Conservation (phyloP, 2,329 filamentous ascomycete genomes). For the Knufia fluminis region DNA sequence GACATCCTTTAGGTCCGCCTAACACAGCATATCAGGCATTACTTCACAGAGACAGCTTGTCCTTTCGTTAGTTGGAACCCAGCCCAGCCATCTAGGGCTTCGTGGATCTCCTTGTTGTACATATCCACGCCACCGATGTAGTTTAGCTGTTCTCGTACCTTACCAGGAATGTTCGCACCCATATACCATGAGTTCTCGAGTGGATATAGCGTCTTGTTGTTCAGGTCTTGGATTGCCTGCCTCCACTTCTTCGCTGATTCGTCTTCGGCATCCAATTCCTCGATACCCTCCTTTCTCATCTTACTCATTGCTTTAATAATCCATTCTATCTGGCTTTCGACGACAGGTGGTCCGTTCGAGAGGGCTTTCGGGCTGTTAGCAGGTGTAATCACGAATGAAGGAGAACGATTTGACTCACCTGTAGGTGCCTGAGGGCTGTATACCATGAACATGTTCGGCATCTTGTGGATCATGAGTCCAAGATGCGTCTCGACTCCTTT, state of each 20-base stretch:
- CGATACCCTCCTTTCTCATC: constrained; percentile 27
- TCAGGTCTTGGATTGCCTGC: constrained; percentile 37
- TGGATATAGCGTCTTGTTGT: constrained; percentile 36
- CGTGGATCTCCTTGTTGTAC: constrained; percentile 8
- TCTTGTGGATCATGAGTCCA: constrained; percentile 34
- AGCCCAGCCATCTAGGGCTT: constrained; percentile 9
- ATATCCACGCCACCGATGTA: constrained; percentile 11
- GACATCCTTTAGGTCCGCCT: no score
- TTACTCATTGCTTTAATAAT: constrained; percentile 40
- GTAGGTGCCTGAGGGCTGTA: constrained; percentile 50
- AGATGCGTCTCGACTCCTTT: constrained; percentile 33
- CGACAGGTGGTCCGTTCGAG: constrained; percentile 46
- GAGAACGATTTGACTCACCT: constrained; percentile 21
- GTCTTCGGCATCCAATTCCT: constrained; percentile 43
- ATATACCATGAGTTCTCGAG: constrained; percentile 45
- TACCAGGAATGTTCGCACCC: constrained; percentile 47
- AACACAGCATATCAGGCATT: no score
- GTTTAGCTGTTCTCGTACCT: constrained; percentile 41
- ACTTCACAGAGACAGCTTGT: not conserved
- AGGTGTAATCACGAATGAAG: no score
- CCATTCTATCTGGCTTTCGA: constrained; percentile 51
- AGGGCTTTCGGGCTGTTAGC: no score
- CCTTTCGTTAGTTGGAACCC: not conserved
- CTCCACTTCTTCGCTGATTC: constrained; percentile 45
- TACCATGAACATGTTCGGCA: constrained; percentile 42